Evolutionary conservation across 345 rosid species (phyloP).

Genomic region (Salix brachista): DNA sequence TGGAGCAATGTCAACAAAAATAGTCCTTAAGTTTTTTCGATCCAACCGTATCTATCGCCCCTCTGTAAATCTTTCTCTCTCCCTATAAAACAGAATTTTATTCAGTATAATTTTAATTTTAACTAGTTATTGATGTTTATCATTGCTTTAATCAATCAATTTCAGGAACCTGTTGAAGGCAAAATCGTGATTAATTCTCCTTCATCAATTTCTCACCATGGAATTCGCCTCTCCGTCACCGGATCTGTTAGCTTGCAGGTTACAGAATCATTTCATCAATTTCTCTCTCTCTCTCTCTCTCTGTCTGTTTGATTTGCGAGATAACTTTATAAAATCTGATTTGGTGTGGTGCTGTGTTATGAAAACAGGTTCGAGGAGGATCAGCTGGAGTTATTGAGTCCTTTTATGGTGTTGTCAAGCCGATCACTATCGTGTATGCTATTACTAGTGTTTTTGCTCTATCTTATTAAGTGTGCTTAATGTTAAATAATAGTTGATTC

Average conservation of each 20-base stretch:
- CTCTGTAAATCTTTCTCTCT: constrained; percentile 37
- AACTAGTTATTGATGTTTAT: too few relatives aligned
- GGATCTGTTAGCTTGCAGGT: constrained; percentile 85
- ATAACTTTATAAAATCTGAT: too few relatives aligned
- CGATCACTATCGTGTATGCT: constrained; percentile 55
- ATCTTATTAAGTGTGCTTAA: neutral
- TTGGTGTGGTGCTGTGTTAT: constrained; percentile 2
- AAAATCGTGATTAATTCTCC: constrained; percentile 64
- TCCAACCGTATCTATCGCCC: constrained; percentile 62
- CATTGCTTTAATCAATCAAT: neutral
- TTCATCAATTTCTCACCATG: constrained; percentile 66
- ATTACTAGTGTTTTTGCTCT: neutral
- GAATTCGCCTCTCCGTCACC: constrained; percentile 55
- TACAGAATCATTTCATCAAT: too few relatives aligned
- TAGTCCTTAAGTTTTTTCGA: constrained; percentile 60
- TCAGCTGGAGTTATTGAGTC: constrained; percentile 87
- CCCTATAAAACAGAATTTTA: neutral
- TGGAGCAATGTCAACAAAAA: constrained; percentile 13
- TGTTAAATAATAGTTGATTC: neutral
- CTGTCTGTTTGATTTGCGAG: too few relatives aligned
- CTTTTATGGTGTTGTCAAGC: constrained; percentile 72
- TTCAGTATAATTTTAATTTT: too few relatives aligned
- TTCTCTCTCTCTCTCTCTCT: neutral
- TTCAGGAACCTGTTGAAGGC: constrained; percentile 68
- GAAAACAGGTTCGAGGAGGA: constrained; percentile 73